Percentiles rank a stretch among this genome's conserved stretches.
phyloP scores from a whole-genome alignment of 169 alveolate genomes.

The Babesia bigemina region DNA sequence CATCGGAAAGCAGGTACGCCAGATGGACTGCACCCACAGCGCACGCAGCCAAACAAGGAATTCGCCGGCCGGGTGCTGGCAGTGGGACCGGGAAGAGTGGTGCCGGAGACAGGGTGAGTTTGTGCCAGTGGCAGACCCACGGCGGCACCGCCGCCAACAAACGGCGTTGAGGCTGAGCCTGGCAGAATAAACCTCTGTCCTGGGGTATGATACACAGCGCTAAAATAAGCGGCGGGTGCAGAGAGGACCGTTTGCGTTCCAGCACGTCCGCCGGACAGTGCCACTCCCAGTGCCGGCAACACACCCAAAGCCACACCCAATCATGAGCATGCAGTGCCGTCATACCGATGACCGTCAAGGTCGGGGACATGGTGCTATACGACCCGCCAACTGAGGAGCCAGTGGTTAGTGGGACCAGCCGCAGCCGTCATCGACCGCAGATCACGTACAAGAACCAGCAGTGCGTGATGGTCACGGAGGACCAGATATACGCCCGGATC shows the following conservation, averaged over 20 bases:
- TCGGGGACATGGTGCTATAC: constrained; percentile 57
- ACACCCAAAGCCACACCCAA: not conserved
- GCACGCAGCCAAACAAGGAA: constrained; percentile 40
- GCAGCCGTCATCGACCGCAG: constrained; percentile 7
- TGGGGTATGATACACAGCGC: constrained; percentile 75
- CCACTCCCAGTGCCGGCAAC: not conserved
- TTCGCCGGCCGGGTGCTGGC: constrained; percentile 63
- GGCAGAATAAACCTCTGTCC: constrained; percentile 60
- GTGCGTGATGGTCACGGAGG: constrained; percentile 63
- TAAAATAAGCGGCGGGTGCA: constrained; percentile 19
- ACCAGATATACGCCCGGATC: constrained; percentile 42
- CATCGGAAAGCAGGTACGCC: constrained; percentile 49
- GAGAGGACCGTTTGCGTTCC: not conserved
- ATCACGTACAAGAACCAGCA: constrained; percentile 45
- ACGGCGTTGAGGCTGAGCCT: constrained; percentile 77
- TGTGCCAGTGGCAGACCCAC: not conserved
- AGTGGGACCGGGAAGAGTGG: constrained; percentile 62
- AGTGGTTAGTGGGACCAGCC: constrained; percentile 18
- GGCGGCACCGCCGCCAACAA: not conserved
- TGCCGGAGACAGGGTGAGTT: constrained; percentile 61
- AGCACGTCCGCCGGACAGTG: constrained; percentile 2
- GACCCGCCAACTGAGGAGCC: constrained; percentile 55
- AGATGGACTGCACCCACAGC: not conserved
- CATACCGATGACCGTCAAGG: constrained; percentile 54
- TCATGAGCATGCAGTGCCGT: constrained; percentile 34